phyloP scores from a whole-genome alignment of 441 rosid species.

The Isatis lusitanica region DNA sequence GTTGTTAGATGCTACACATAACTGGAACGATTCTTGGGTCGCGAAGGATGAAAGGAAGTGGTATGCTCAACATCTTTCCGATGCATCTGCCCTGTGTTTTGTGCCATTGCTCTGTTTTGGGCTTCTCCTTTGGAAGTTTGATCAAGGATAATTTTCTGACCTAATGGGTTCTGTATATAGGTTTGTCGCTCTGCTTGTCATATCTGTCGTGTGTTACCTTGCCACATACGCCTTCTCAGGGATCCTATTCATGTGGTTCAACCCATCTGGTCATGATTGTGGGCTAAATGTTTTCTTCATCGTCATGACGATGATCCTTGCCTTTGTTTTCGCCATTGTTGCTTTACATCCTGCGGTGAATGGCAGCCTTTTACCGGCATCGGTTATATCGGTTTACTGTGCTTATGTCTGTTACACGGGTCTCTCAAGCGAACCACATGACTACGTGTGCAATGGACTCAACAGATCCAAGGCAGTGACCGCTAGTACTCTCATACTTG shows the following conservation, averaged over 20 bases:
- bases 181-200: slow-evolving; percentile 80
- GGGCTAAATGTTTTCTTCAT: slow-evolving; percentile 94
- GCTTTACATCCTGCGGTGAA: slow-evolving; percentile 92
- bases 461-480: slow-evolving; percentile 74
- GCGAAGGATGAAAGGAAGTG: slow-evolving; percentile 95
- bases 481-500: slow-evolving; percentile 77
- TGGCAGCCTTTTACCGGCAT: slow-evolving; percentile 99
- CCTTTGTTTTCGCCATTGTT: slow-evolving; percentile 62
- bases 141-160: neutral
- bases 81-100: neutral
- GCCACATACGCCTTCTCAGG: slow-evolving; percentile 81
- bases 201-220: slow-evolving; percentile 82
- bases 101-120: slow-evolving; percentile 9
- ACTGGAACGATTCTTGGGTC: slow-evolving; percentile 98
- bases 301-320: slow-evolving; percentile 84
- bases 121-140: slow-evolving; percentile 26
- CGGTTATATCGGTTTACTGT: slow-evolving; percentile 87
- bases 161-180: slow-evolving; percentile 36
- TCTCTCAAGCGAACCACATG: slow-evolving; percentile 92
- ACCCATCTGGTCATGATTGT: slow-evolving; percentile 92
- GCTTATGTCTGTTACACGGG: slow-evolving; percentile 96
- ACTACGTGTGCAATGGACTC: slow-evolving; percentile 90
- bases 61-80: slow-evolving; percentile 42
- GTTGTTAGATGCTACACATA: slow-evolving; percentile 77
- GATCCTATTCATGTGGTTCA: slow-evolving; percentile 87